Evolutionary conservation across 2,329 filamentous ascomycete species (phyloP).

Genomic region (Alternaria metachromatica): DNA sequence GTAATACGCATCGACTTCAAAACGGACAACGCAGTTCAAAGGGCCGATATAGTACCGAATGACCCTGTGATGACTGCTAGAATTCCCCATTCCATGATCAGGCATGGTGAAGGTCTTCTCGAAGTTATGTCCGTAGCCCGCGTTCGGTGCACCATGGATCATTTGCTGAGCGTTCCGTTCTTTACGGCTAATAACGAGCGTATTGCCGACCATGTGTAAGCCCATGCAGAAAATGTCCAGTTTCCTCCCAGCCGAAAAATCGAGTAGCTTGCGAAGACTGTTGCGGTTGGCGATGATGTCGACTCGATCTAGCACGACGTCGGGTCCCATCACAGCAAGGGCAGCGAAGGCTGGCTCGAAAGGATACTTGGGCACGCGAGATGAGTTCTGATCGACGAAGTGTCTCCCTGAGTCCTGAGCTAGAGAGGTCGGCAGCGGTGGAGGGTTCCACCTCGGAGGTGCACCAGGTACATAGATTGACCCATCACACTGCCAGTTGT

Average conservation of each 20-base stretch:
- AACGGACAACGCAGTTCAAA: conserved; percentile 22
- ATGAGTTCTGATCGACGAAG: conserved; percentile 38
- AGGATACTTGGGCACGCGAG: conserved; percentile 36
- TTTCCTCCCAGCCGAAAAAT: conserved; percentile 24
- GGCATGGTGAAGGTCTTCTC: conserved; percentile 35
- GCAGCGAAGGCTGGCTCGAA: conserved; percentile 32
- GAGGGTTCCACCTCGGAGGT: conserved; percentile 27
- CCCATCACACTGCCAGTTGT: conserved; percentile 27
- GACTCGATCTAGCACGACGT: conserved; percentile 11
- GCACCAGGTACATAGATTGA: conserved; percentile 24
- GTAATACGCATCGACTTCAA: conserved; percentile 31
- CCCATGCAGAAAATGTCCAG: conserved; percentile 41
- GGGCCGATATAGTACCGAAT: conserved; percentile 24
- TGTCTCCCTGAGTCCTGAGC: conserved; percentile 10
- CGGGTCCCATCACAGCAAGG: conserved; percentile 20
- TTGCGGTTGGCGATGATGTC: conserved; percentile 30
- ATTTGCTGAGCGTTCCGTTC: conserved; percentile 24
- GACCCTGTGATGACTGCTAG: conserved; percentile 26
- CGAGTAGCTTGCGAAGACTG: conserved; percentile 25
- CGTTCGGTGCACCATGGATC: conserved; percentile 15
- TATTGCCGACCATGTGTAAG: conserved; percentile 40
- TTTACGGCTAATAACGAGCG: conserved; percentile 43
- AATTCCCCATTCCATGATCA: conserved; percentile 20
- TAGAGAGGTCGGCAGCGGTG: conserved; percentile 17
- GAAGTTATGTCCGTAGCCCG: conserved; percentile 43